Base-by-base conservation (phyloP, 352 stramenopile genomes). In the Phytophthora pistaciae region DNA sequence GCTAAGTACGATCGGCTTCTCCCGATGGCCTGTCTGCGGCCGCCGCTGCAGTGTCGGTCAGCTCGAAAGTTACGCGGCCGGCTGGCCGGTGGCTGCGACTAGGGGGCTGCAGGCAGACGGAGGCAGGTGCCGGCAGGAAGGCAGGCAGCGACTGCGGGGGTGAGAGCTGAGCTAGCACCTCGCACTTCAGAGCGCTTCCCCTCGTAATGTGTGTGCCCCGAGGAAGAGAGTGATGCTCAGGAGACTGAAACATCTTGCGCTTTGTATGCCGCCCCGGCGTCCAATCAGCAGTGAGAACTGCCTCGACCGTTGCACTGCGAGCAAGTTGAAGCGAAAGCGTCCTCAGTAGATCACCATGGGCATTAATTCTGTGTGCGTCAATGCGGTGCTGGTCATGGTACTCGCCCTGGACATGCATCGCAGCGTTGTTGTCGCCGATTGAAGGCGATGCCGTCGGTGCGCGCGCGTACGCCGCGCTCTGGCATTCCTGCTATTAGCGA, bases 1-100 rank as follows among this genome's bases (percentile, higher is more conserved):
- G 48, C 54, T 71, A 71, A 71, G 64, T 71, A 60, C 46, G 56
- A 59, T 44, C 38, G 18, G 42, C 42, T n/a, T 64, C 60, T 7
- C 50, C 48, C 55, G 31, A 31, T 40, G 64, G 23, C 33, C 56
- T 57, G 64, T 70, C 64, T 71, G 64, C 38, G 58, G 20, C 50
- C n/a, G 48, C 7, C 20, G 10, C 7, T 29, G n/a, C 6, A 44
- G 38, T 44, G 38, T 44, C 13, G 49, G 49, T 44, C 60, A 59
- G 49, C 53, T 65, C 36, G 23, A 59, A 65, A 70, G 49, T 58
- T 36, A 60, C 18, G 44, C 38, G 38, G 38, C 36, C 38, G 38
- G 11, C 11, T 46, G 38, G 38, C 31, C 31, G 31, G 31, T 36
- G 36, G 38, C 38, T 44, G 38, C 38, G 38, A n/a, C 38, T 44